Conservation (phyloP, 2,329 filamentous ascomycete genomes). For the Graphium sp. region DNA sequence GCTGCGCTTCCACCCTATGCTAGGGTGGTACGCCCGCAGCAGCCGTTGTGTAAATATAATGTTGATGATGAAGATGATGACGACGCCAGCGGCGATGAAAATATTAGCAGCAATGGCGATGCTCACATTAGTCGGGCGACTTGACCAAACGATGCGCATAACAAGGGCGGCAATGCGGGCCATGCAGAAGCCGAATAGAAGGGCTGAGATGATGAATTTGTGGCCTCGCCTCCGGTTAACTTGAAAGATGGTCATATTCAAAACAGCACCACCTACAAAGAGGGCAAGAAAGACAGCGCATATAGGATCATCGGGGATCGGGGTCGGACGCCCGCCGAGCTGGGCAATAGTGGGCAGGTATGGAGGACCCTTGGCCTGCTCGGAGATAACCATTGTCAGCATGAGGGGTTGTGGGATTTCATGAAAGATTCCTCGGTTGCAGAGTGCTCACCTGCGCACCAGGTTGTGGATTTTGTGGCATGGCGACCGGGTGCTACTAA, state of each 20-base stretch:
- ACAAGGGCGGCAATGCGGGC: constrained; percentile 32
- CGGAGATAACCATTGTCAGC: too few species aligned
- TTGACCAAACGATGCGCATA: constrained; percentile 36
- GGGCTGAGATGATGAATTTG: constrained; percentile 41
- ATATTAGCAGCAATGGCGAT: constrained; percentile 45
- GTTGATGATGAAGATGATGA: constrained; percentile 41
- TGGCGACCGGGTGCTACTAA: too few species aligned
- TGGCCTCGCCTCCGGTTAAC: constrained; percentile 27
- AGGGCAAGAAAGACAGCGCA: constrained; percentile 43
- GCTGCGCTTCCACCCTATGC: constrained; percentile 47
- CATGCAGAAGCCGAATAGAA: constrained; percentile 42
- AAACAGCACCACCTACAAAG: constrained; percentile 32
- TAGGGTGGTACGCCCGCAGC: constrained; percentile 54
- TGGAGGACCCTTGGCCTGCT: constrained; percentile 1
- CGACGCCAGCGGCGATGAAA: constrained; percentile 56
- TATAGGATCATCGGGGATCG: constrained; percentile 45
- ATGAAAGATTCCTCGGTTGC: too few species aligned
- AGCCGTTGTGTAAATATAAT: constrained; percentile 62
- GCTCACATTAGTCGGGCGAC: constrained; percentile 17
- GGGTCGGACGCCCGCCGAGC: constrained; percentile 40
- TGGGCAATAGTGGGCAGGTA: constrained; percentile 20
- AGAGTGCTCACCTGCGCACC: too few species aligned
- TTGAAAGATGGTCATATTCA: constrained; percentile 42
- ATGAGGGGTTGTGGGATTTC: too few species aligned
- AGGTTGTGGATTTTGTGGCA: too few species aligned